phyloP scores from a whole-genome alignment of 371 early-diverging fungal genomes.

The Apophysomyces variabilis region DNA sequence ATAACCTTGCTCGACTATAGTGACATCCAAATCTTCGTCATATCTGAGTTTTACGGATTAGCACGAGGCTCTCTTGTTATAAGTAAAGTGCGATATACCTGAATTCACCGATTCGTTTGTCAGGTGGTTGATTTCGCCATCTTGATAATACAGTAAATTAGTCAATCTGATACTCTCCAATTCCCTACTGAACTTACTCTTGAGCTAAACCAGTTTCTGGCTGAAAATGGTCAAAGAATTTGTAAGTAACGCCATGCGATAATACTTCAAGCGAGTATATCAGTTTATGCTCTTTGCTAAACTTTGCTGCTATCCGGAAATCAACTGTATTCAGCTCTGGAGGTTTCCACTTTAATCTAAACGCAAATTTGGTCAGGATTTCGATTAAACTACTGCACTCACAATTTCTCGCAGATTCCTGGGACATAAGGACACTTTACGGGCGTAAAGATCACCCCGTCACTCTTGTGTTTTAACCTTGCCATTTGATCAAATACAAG shows the following conservation, averaged over 20 bases:
- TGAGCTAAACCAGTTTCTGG: slow-evolving; percentile 58
- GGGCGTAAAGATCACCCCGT: slow-evolving; percentile 92
- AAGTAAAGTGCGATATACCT: slow-evolving; percentile 34
- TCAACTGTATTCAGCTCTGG: slow-evolving; percentile 84
- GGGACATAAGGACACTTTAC: slow-evolving; percentile 72
- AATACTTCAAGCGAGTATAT: slow-evolving; percentile 63
- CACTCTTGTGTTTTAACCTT: slow-evolving; percentile 76
- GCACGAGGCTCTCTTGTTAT: not conserved
- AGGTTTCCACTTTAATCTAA: slow-evolving; percentile 93
- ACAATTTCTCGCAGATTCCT: slow-evolving; percentile 70
- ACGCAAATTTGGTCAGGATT: not conserved
- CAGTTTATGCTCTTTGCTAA: slow-evolving; percentile 70
- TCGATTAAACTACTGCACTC: slow-evolving; percentile 20
- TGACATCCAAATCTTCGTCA: slow-evolving; percentile 61
- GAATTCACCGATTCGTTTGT: slow-evolving; percentile 67
- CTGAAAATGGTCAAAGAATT: slow-evolving; percentile 70
- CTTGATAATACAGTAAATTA: slow-evolving; percentile 27
- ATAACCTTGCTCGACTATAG: slow-evolving; percentile 66
- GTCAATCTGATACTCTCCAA: not conserved
- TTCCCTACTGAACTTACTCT: slow-evolving; percentile 41
- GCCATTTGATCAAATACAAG: slow-evolving; percentile 68
- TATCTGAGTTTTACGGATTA: slow-evolving; percentile 35
- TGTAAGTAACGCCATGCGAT: slow-evolving; percentile 57
- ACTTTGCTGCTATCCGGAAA: slow-evolving; percentile 68
- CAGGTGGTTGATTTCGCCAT: slow-evolving; percentile 69